These are phyloP conservation scores for Malassezia obtusa DNA, from an alignment of 1,284 basidiomycete species.

Conservation along the genomic window DNA sequence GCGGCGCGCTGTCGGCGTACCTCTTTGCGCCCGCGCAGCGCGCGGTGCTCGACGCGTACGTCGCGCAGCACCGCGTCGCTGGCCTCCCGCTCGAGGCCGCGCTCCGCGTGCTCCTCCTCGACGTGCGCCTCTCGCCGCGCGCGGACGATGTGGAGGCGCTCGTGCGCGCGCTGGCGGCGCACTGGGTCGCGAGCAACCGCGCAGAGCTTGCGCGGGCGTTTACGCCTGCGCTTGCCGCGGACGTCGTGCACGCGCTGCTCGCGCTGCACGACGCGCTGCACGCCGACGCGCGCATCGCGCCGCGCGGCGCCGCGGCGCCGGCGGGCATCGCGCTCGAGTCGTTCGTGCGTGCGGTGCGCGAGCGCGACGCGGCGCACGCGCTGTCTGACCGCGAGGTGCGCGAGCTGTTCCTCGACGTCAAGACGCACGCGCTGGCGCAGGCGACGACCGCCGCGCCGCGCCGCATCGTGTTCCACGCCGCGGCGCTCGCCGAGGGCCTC, in stretches of 20 bases:
- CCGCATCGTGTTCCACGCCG: constrained; percentile 23
- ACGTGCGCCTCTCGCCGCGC: constrained; percentile 62
- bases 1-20: constrained; percentile 70
- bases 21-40: constrained; percentile 61
- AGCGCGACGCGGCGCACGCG: constrained; percentile 24
- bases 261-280: constrained; percentile 61
- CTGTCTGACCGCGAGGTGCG: constrained; percentile 38
- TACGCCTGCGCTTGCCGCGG: constrained; percentile 48
- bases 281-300: constrained; percentile 14
- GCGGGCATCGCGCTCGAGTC: constrained; percentile 19
- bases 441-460: constrained; percentile 19
- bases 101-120: constrained; percentile 71
- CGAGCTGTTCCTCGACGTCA: constrained; percentile 32
- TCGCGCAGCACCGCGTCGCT: constrained; percentile 74
- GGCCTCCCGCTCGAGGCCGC: constrained; percentile 78
- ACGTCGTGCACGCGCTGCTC: constrained; percentile 70
- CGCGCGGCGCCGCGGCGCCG: constrained; percentile 24
- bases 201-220: constrained; percentile 27
- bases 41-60: constrained; percentile 66
- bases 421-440: constrained; percentile 28
- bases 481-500: constrained; percentile 25
- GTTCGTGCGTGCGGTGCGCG: constrained; percentile 31
- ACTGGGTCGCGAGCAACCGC: constrained; percentile 79
- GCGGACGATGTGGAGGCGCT: constrained; percentile 61
- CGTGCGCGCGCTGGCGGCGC: constrained; percentile 63